These are phyloP conservation scores for Panaeolus papilionaceus DNA, from an alignment of 768 basidiomycete species.

Conservation along the genomic window DNA sequence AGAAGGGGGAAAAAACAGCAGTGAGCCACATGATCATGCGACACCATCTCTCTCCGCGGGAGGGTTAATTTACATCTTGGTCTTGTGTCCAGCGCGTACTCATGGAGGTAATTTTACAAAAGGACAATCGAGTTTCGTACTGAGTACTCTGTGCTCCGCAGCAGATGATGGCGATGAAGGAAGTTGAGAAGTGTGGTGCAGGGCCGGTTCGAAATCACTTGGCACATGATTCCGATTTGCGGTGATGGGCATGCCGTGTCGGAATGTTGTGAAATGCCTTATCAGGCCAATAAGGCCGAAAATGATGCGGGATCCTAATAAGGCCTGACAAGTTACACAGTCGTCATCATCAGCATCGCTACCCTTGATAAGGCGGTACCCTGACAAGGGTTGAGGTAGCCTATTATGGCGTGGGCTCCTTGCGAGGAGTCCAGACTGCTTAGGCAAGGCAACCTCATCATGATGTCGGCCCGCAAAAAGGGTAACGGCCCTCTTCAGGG, in stretches of 20 bases:
- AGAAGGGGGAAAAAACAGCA: background rate
- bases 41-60: background rate
- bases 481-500: too few species aligned
- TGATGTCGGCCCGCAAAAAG: too few species aligned
- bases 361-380: too few species aligned
- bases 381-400: too few species aligned
- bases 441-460: too few species aligned
- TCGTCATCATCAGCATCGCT: too few species aligned
- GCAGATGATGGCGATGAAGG: background rate
- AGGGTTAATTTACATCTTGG: background rate
- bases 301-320: too few species aligned
- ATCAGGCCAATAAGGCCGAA: too few species aligned
- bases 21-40: background rate
- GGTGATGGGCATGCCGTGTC: background rate
- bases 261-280: too few species aligned
- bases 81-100: background rate
- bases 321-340: too few species aligned
- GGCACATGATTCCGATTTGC: background rate
- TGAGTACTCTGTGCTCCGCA: conserved; percentile 1
- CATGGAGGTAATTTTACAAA: background rate
- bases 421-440: too few species aligned
- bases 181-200: background rate
- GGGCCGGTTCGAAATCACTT: background rate
- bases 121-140: background rate
- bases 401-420: too few species aligned